Evolutionary conservation across 129 eudicot genomes (phyloP), one percentile per base, ranked within the genome.

Genomic region (Heracleum sosnowskyi): DNA sequence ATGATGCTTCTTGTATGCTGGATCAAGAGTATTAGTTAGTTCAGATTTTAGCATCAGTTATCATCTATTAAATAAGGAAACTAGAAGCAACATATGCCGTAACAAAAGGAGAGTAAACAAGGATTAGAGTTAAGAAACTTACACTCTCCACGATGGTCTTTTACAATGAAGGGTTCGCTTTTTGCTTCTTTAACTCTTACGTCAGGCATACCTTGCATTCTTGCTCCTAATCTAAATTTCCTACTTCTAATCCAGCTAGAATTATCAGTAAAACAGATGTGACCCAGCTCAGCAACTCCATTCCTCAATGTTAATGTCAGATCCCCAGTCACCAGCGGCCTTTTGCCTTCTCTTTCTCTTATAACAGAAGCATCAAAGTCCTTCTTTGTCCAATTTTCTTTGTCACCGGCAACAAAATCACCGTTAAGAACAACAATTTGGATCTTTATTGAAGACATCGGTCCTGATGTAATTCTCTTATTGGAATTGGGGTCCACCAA

Each of bases 111-210:
- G 62, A 53, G 17, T n/a, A n/a, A n/a, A n/a, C n/a, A n/a, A n/a
- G n/a, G n/a, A n/a, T n/a, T n/a, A 12, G 51, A 28, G 31, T 24
- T 47, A 46, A 83, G 80, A 66, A 35, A 78, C 91, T 85, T 88
- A 94, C 98, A 84, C 86, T 94, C 97, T 35, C 98, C 98, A 26
- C 98, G 92, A 73, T 94, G 98, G 85, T 94, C 98, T 83, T 86
- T 83, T 4, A 94, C 98, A 16, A 79, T 62, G 60, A 94, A 90
- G 39, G 93, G 78, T 26, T 83, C 92, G 77, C 96, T 91, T 74
- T 77, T 81, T 22, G 91, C 98, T 83, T 91, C 96, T 72, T 84
- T 90, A 29, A 94, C 83, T 40, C 84, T 84, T 13, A 69, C 87
- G 42, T 53, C 28, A 24, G 81, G 81, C 74, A 6, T 20, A 34